Base-by-base conservation (phyloP, 768 basidiomycete genomes). In the Auriscalpium vulgare region DNA sequence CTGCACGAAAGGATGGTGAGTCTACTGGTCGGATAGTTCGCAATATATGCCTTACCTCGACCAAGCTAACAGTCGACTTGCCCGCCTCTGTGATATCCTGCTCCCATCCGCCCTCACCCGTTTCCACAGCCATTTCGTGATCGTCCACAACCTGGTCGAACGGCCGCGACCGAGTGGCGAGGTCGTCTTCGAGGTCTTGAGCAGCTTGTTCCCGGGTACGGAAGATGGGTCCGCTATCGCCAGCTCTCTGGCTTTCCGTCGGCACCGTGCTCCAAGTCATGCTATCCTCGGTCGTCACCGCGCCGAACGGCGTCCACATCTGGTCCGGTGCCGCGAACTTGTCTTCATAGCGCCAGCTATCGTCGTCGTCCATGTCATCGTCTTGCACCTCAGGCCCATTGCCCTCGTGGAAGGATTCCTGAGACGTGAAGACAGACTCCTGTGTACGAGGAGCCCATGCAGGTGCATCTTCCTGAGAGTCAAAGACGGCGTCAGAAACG, bases 301-400 rank as follows among this genome's bases (percentile, higher is more conserved):
- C 69, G 34, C 78, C 79, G 60, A 83, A 84, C 47, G 77, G 74
- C 14, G 79, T 79, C 88, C 88, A 89, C 57, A 77, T 71, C 54
- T 70, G 77, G 37, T 79, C 73, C 10, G 74, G 76, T 40, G 74
- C 73, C 0, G 78, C 72, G 54, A 85, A 68, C 60, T 82, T 85
- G 60, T 85, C 85, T 43, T 86, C 81, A 29, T 87, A 69, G 10
- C 84, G 85, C 87, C 87, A 90, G 65, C 87, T 88, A 63, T 89
- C 87, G 10, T 78, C 77, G 51, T 84, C 83, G 47, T 83, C 81
- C 13, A 68, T 57, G 53, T 83, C 78, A 49, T 75, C 65, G 1
- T n/a, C 61, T n/a, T 56, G 45, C 8, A 34, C 21, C 43, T 57
- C 21, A 17, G 44, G 36, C n/a, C 44, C 37, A n/a, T 21, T 46